A percentile compares a stretch with the other conserved stretches of the same genome.
These are phyloP conservation scores for Mrakia hoshinonis DNA, from an alignment of 768 basidiomycete genomes.

Conservation along the genomic window DNA sequence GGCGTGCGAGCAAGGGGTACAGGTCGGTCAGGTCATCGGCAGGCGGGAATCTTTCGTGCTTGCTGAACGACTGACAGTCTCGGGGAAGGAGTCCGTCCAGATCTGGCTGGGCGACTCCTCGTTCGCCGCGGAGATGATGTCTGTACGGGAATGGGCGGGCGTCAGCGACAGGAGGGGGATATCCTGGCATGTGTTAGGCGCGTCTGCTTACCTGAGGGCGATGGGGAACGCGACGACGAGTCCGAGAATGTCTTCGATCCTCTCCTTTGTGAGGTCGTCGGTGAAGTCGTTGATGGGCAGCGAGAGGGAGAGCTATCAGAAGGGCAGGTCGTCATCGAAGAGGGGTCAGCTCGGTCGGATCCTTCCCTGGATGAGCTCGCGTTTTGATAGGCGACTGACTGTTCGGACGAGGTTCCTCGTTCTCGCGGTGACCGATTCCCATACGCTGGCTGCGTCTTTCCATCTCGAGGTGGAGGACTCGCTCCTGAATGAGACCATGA, in stretches of 20 bases:
- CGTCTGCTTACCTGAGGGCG: neutral
- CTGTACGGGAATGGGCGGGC: neutral
- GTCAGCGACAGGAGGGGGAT: neutral
- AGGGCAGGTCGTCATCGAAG: neutral
- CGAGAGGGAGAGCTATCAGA: slow-evolving; percentile 9
- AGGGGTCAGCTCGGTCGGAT: neutral
- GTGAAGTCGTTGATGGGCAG: neutral
- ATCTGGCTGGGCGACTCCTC: slow-evolving; percentile 20
- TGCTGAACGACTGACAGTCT: slow-evolving; percentile 4
- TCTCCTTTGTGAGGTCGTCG: neutral
- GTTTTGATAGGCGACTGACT: neutral
- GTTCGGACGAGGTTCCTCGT: slow-evolving; percentile 12
- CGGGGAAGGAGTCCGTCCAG: slow-evolving; percentile 20
- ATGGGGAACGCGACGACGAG: slow-evolving; percentile 17
- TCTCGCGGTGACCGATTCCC: neutral
- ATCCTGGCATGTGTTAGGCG: neutral
- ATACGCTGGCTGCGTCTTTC: neutral
- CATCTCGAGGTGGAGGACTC: neutral
- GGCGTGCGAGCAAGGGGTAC: neutral
- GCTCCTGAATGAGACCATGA: slow-evolving; percentile 13
- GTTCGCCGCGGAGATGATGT: slow-evolving; percentile 22
- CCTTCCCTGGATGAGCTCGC: neutral
- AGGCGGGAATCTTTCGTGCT: neutral
- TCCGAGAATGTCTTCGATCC: slow-evolving; percentile 11
- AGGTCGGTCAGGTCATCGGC: neutral